These are phyloP conservation scores for Monascus purpureus DNA, from an alignment of 495 filamentous ascomycete genomes.

Conservation along the genomic window DNA sequence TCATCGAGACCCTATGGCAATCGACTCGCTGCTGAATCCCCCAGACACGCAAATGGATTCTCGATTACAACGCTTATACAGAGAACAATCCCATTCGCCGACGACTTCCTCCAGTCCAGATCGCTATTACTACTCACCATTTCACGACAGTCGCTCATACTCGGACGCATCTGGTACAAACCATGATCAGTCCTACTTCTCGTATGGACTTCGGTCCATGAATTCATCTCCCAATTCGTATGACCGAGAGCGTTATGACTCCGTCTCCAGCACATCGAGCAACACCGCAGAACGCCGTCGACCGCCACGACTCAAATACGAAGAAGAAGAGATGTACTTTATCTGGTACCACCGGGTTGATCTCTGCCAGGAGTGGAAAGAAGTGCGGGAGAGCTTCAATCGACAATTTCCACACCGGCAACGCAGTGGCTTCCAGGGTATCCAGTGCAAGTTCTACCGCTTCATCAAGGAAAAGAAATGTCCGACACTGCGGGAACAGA, in stretches of 20 bases:
- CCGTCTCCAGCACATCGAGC: conserved; percentile 29
- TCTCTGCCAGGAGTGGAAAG: conserved; percentile 37
- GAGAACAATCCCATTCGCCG: conserved; percentile 10
- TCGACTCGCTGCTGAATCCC: conserved; percentile 25
- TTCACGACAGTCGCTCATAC: conserved; percentile 8
- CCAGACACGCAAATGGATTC: conserved; percentile 3
- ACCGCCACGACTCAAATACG: conserved; percentile 33
- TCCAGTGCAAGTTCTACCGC: conserved; percentile 43
- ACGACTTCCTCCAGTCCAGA: conserved; percentile 18
- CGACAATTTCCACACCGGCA: conserved; percentile 31
- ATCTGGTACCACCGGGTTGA: conserved; percentile 44
- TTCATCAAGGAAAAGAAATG: conserved; percentile 36
- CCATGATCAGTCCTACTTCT: conserved; percentile 9
- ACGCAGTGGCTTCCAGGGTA: conserved; percentile 32
- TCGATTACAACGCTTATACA: background rate
- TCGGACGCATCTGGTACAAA: conserved; percentile 3
- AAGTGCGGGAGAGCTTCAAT: conserved; percentile 35
- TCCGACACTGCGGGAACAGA: conserved; percentile 29
- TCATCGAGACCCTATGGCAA: conserved; percentile 26
- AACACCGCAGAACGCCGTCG: conserved; percentile 24
- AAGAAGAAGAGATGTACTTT: conserved; percentile 39
- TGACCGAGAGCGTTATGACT: conserved; percentile 27
- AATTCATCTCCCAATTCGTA: conserved; percentile 24
- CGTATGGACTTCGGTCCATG: conserved; percentile 14
- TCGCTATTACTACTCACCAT: conserved; percentile 17